Evolutionary conservation across 2,329 filamentous ascomycete genomes (phyloP).

Genomic region (Colletotrichum sp.): DNA sequence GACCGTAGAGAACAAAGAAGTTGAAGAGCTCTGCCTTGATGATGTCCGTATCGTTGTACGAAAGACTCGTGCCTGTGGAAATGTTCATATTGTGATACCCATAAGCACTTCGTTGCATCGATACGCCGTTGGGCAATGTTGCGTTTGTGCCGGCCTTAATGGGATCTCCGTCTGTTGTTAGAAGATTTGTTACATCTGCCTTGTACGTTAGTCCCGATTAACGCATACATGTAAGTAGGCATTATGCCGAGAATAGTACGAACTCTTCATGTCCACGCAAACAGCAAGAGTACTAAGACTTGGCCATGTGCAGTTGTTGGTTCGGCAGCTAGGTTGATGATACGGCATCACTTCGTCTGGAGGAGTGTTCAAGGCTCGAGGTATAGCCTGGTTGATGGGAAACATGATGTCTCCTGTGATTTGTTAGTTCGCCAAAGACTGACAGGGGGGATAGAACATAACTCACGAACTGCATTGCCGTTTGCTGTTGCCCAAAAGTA

Average conservation of each 20-base stretch:
- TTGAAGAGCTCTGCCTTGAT: background rate
- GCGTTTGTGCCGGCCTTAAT: background rate
- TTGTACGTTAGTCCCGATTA: background rate
- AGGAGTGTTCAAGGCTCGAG: background rate
- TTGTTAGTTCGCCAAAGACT: background rate
- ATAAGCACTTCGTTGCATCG: background rate
- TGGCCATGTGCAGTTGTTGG: constrained; percentile 5
- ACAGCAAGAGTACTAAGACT: background rate
- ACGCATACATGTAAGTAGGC: background rate
- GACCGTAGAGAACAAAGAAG: constrained; percentile 1
- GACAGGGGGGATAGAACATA: background rate
- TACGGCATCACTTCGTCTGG: background rate
- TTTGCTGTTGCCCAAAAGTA: constrained; percentile 4
- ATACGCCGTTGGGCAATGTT: background rate
- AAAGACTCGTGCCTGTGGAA: background rate
- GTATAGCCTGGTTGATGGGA: background rate
- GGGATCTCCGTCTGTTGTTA: background rate
- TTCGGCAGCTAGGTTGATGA: background rate
- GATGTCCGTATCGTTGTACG: background rate
- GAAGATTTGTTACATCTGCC: background rate
- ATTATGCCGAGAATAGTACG: background rate
- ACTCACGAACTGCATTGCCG: background rate
- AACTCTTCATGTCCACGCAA: constrained; percentile 4
- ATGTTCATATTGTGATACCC: background rate
- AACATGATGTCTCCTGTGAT: background rate